These are phyloP conservation scores for Fusarium annulatum DNA, from an alignment of 2,329 filamentous ascomycete species.

Conservation along the genomic window DNA sequence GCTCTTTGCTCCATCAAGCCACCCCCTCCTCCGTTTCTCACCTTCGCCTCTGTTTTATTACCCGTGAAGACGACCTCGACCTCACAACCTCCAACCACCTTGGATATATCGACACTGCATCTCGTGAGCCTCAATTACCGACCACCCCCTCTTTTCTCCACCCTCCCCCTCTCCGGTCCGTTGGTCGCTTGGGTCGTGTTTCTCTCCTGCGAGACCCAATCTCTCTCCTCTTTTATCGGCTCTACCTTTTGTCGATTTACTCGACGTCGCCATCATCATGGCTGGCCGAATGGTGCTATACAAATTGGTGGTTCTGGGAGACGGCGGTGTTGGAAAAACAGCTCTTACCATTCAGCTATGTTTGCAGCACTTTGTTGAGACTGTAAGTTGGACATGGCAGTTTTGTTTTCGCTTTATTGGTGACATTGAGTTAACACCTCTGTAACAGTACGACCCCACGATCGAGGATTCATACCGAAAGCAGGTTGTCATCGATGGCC, in stretches of 20 bases:
- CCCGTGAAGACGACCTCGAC: conserved; percentile 43
- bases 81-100: conserved; percentile 39
- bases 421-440: conserved; percentile 24
- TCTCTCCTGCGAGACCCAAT: conserved; percentile 17
- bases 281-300: conserved; percentile 95
- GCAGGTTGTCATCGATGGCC: conserved; percentile 91
- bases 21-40: conserved; percentile 45
- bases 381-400: conserved; percentile 61
- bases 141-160: conserved; percentile 32
- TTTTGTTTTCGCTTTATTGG: not conserved
- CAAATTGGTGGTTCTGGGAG: conserved; percentile 94
- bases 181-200: conserved; percentile 26
- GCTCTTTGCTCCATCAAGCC: conserved; percentile 46
- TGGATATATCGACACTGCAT: conserved; percentile 29
- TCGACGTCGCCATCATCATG: conserved; percentile 63
- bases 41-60: conserved; percentile 34
- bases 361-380: conserved; percentile 98
- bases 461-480: conserved; percentile 91
- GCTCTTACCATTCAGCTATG: conserved; percentile 96
- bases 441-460: conserved; percentile 80
- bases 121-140: conserved; percentile 38
- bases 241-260: conserved; percentile 34
- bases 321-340: conserved; percentile 94
- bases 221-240: conserved; percentile 25
- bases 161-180: conserved; percentile 31